Base-by-base conservation (phyloP, 768 basidiomycete genomes). In the Gymnopilus junonius region DNA sequence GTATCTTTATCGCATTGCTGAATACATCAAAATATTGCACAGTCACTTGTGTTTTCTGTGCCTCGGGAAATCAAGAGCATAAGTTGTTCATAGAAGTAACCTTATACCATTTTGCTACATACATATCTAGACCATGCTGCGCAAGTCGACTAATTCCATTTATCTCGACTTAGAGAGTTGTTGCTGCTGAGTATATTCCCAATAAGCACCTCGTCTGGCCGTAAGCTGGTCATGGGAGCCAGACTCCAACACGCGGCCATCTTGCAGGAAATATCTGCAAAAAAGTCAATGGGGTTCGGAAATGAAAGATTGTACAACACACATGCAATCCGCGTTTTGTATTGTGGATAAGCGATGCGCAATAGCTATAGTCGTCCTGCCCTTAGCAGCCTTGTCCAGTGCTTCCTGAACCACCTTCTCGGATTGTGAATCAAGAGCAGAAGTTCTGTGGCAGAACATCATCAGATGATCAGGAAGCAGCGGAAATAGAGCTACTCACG, bases 341-440 rank as follows among this genome's bases (percentile, higher is more conserved):
- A 97, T 95, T 2, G 93, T 94, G 6, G 91, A 92, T 53, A 99
- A 76, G 50, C 97, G 86, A 76, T 98, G 97, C 1, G 96, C 96
- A 61, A 99, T 96, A 17, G 95, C 92, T 58, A 95, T 90, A 1
- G 95, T 97, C 6, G 95, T 96, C 55, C 96, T 85, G 32, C 95
- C 95, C 76, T 87, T 91, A 0, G 94, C 88, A 10, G 96, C 97
- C 69, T 87, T 84, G 75, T 98, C 97, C 29, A 98, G 83, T 1
- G 97, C 97, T 3, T 85, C 89, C 70, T 98, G 96, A 5, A 99
- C 97, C 46, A 98, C 89, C 74, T 92, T 93, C 75, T 97, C 95
- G 14, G 91, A 93, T 67, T 87, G 88, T 3, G 92, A 92, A 72
- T 96, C 95, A 25, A 97, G 83, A 1, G 95, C 93, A 37, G 92